Base-by-base conservation (phyloP, 2,329 filamentous ascomycete species). In the Aphanocladium album region DNA sequence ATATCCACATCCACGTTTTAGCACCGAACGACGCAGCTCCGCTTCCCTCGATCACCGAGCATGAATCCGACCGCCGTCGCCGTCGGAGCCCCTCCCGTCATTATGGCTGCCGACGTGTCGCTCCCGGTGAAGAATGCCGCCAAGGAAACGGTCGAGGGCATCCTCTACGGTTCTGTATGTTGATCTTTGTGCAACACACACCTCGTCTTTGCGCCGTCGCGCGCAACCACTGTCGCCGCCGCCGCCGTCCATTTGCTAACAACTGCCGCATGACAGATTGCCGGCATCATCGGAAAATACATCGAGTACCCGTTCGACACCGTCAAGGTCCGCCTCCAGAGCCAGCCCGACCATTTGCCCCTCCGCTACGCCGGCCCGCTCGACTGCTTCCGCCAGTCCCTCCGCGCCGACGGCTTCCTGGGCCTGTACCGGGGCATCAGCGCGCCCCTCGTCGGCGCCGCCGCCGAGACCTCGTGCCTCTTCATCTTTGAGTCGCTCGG, bases 271-370 rank as follows among this genome's bases (percentile, higher is more conserved):
- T 50, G 46, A n/a, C 65, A 92, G 89, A 74, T 84, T 62, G 93
- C 93, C 60, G 95, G 95, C 63, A 85, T 96, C 62, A 87, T 91
- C 39, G 93, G 93, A 64, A 99, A 98, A 79, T 91, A 93, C 73
- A 93, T 99, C 71, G 95, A 99, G 74, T 99, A 97, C 73, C 95
- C 95, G 25, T 99, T 99, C 76, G 95, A 99, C 76, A 99, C 95
- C 0, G 88, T 99, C 74, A 99, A 99, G 77, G 95, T 99, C 62
- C 90, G 95, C 45, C 84, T 99, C 12, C 95, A 99, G 74, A 95
- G 93, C n/a, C 93, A 98, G 74, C 90, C 92, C 37, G 89, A 93
- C 73, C 85, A 89, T 68, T 80, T 91, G 2, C 92, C 91, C 17
- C 83, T 93, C 21, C 87, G 84, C 62, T 98, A 97, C 74, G 86